phyloP scores from a whole-genome alignment of 495 filamentous ascomycete species.

The Neurospora sublineolata region DNA sequence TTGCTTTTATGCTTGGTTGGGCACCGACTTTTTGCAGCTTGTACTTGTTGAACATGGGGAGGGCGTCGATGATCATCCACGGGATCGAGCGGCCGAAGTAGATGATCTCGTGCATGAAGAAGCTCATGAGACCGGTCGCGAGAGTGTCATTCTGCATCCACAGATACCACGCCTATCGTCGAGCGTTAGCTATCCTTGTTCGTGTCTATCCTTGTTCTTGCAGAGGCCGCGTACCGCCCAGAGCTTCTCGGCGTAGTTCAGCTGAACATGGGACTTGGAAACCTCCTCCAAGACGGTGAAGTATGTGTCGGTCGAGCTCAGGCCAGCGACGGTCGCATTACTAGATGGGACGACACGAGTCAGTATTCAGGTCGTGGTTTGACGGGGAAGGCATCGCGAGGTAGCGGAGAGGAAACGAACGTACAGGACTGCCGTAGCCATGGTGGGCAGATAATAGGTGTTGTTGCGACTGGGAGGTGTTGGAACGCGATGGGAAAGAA shows the following conservation, averaged over 20 bases:
- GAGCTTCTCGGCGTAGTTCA: constrained; percentile 72
- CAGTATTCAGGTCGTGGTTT: constrained; percentile 1
- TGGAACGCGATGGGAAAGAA: constrained; percentile 1
- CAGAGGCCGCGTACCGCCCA: constrained; percentile 61
- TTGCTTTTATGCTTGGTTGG: neutral
- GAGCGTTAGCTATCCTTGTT: neutral
- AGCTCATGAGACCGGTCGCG: constrained; percentile 93
- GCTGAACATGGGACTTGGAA: constrained; percentile 71
- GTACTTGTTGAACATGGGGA: constrained; percentile 79
- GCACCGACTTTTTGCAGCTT: constrained; percentile 78
- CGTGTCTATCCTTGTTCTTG: neutral
- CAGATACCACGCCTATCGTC: constrained; percentile 61
- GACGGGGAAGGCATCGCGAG: neutral
- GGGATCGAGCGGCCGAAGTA: constrained; percentile 90
- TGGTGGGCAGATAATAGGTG: constrained; percentile 12
- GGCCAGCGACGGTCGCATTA: constrained; percentile 38
- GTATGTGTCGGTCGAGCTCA: constrained; percentile 49
- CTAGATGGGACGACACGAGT: constrained; percentile 25
- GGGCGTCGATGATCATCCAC: constrained; percentile 84
- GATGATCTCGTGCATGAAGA: constrained; percentile 83
- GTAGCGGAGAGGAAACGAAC: constrained; percentile 4
- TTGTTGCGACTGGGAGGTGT: neutral
- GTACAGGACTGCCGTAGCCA: constrained; percentile 31
- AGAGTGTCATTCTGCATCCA: constrained; percentile 97
- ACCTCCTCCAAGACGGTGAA: constrained; percentile 79